These are phyloP conservation scores for Pestalotiopsis sp. DNA, from an alignment of 2,329 filamentous ascomycete species.

Conservation along the genomic window DNA sequence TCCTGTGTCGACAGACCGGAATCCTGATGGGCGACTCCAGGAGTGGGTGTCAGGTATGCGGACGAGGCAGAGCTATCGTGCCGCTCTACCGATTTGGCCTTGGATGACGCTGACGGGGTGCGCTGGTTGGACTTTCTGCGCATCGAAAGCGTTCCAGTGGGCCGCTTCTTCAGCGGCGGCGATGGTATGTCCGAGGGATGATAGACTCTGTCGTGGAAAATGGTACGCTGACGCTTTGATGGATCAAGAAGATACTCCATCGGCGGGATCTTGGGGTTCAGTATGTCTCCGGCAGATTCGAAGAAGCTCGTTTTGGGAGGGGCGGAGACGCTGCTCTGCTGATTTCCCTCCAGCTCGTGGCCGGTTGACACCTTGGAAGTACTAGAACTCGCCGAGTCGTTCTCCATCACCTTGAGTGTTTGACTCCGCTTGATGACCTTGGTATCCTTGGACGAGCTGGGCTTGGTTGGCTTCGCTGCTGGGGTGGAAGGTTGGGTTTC, in stretches of 20 bases:
- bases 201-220: slow-evolving; percentile 96
- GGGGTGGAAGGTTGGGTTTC: slow-evolving; percentile 39
- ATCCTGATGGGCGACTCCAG: slow-evolving; percentile 43
- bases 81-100: slow-evolving; percentile 17
- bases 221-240: slow-evolving; percentile 78
- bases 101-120: slow-evolving; percentile 25
- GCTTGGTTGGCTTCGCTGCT: neutral
- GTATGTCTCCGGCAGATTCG: slow-evolving; percentile 88
- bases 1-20: slow-evolving; percentile 48
- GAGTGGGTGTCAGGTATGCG: slow-evolving; percentile 24
- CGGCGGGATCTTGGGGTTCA: slow-evolving; percentile 86
- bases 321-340: slow-evolving; percentile 55
- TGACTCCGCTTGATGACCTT: slow-evolving; percentile 80
- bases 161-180: slow-evolving; percentile 66
- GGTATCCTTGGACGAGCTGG: slow-evolving; percentile 54
- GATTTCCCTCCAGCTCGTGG: slow-evolving; percentile 48
- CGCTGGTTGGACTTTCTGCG: slow-evolving; percentile 33
- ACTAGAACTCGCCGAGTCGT: slow-evolving; percentile 36
- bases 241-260: slow-evolving; percentile 85
- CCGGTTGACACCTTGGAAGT: slow-evolving; percentile 52
- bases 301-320: slow-evolving; percentile 93
- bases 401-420: slow-evolving; percentile 59
- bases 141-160: slow-evolving; percentile 37
- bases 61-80: slow-evolving; percentile 37
- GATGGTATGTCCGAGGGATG: slow-evolving; percentile 91